Base-by-base conservation (phyloP, 495 filamentous ascomycete genomes). In the Trichoderma gamsii region DNA sequence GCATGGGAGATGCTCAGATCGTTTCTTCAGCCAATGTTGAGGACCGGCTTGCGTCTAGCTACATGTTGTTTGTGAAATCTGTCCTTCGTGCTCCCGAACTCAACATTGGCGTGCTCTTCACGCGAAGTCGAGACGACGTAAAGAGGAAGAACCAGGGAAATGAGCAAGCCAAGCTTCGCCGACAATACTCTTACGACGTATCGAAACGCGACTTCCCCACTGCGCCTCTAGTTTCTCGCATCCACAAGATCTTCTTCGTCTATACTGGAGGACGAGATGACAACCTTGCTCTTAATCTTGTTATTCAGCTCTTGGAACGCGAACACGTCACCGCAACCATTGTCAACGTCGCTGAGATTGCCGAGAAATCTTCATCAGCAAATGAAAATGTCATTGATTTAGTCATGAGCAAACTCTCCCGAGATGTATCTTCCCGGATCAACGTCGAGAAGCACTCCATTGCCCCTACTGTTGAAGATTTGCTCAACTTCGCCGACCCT, bases 261-360 rank as follows among this genome's bases (percentile, higher is more conserved):
- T 97, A 90, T 78, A 87, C 96, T 68, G 95, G 95, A 56, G 92
- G 93, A 5, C 75, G 81, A 3, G 95, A 98, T 76, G 94, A 97
- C 74, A 87, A 85, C n/a, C 84, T 88, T 56, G 92, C 93, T 0
- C 81, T 97, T 1, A 82, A 88, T 6, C 85, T 97, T 41, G 88
- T 95, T 7, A 82, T 97, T 18, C 93, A 96, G 70, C 80, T 97
- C 0, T 89, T 87, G 1, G 85, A 86, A 71, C 93, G 92, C 71
- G 82, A 84, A 15, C 87, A 92, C 49, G 86, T 97, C 49, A 92
- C 91, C 0, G 89, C 85, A 3, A 90, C 89, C 0, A 83, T 93
- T 51, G 79, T 89, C 13, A 84, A 85, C 66, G 77, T 91, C 68
- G 27, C 56, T 25, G 23, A 61, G 23, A 2, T 32, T 12, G 3